Evolutionary conservation across 805 yeast genomes (phyloP).

Genomic region (Lachancea kluyveri): DNA sequence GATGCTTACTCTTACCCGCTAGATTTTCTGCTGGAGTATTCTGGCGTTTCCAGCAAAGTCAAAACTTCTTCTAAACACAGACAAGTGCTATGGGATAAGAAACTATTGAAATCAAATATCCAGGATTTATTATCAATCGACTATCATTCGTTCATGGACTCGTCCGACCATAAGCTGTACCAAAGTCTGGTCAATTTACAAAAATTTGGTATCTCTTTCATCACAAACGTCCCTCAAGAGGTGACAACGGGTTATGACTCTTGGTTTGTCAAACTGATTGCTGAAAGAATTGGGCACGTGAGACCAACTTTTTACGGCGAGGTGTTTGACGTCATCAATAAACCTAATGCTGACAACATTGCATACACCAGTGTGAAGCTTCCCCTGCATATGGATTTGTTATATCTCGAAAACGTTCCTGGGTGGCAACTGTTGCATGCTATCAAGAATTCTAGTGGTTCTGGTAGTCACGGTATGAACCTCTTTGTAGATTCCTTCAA

Average conservation of each 20-base stretch:
- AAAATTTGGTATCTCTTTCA: constrained; percentile 49
- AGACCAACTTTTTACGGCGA: constrained; percentile 68
- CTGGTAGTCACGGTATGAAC: constrained; percentile 59
- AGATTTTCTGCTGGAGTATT: constrained; percentile 41
- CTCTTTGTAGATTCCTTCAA: constrained; percentile 64
- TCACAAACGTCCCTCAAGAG: constrained; percentile 47
- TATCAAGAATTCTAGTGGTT: constrained; percentile 38
- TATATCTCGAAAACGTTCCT: constrained; percentile 77
- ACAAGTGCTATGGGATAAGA: constrained; percentile 38
- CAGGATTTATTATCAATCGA: constrained; percentile 26
- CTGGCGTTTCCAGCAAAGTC: constrained; percentile 31
- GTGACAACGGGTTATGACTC: constrained; percentile 22
- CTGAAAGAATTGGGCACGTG: constrained; percentile 57
- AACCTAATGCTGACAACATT: constrained; percentile 51
- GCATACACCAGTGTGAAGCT: constrained; percentile 61
- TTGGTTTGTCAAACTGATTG: constrained; percentile 38
- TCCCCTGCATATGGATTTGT: constrained; percentile 72
- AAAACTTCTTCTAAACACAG: constrained; percentile 25
- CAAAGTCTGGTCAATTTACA: constrained; percentile 42
- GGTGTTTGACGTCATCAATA: constrained; percentile 57
- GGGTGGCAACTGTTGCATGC: constrained; percentile 68
- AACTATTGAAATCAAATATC: constrained; percentile 17
- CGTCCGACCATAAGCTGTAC: constrained; percentile 27
- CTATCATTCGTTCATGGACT: constrained; percentile 37
- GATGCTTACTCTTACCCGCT: constrained; percentile 38